Evolutionary conservation across 768 basidiomycete genomes (phyloP).

Genomic region (Mycena sanguinolenta): DNA sequence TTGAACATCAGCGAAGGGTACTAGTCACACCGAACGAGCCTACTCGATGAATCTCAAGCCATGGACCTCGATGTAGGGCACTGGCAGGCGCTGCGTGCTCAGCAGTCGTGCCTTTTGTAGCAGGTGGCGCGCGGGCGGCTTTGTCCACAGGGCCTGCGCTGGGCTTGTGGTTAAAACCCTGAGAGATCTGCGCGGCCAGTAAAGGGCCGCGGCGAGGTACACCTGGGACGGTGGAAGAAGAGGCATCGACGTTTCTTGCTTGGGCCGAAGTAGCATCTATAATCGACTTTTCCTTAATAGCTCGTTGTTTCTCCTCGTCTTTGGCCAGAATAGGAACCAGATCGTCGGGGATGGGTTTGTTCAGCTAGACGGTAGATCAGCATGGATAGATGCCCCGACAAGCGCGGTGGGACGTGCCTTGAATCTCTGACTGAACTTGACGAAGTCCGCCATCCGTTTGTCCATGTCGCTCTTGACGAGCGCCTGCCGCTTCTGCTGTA

Average conservation of each 20-base stretch:
- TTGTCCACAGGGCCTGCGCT: slow-evolving; percentile 20
- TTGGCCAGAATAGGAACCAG: slow-evolving; percentile 93
- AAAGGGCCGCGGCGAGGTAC: slow-evolving; percentile 46
- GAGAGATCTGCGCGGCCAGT: slow-evolving; percentile 44
- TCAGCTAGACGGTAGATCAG: slow-evolving; percentile 66
- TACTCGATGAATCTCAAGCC: too few species aligned
- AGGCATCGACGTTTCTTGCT: slow-evolving; percentile 78
- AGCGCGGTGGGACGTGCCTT: slow-evolving; percentile 68
- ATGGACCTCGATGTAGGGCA: too few species aligned
- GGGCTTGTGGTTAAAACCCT: slow-evolving; percentile 37
- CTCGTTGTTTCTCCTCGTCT: slow-evolving; percentile 90
- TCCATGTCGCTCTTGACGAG: slow-evolving; percentile 95
- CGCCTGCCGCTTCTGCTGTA: slow-evolving; percentile 92
- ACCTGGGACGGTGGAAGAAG: slow-evolving; percentile 64
- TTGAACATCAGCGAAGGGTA: too few species aligned
- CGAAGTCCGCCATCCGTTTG: slow-evolving; percentile 91
- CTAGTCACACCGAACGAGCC: too few species aligned
- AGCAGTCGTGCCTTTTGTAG: slow-evolving; percentile 49
- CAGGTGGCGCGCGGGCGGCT: slow-evolving; percentile 33
- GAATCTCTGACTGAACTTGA: slow-evolving; percentile 94
- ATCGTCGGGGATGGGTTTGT: slow-evolving; percentile 95
- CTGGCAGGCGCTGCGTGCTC: slow-evolving; percentile 39
- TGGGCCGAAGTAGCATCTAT: slow-evolving; percentile 74
- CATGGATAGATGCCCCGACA: slow-evolving; percentile 1
- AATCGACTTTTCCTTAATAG: slow-evolving; percentile 82